phyloP scores from a whole-genome alignment of 257 asterid species.

The Nicotiana undulata region DNA sequence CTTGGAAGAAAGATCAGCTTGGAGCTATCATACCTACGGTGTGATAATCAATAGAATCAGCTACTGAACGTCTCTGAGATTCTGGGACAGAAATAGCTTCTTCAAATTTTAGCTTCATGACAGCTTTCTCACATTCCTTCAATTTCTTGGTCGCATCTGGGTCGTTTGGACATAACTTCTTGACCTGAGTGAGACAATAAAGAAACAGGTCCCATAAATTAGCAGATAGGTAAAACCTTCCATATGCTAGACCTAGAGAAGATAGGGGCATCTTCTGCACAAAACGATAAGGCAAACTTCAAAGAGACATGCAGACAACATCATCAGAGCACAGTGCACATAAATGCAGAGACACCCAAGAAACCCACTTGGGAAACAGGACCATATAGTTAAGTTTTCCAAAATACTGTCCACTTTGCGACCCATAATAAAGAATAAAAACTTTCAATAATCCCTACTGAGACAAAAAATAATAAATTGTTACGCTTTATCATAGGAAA shows the following conservation, averaged over 20 bases:
- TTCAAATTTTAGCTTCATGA: slow-evolving; percentile 92
- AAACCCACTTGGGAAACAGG: neutral
- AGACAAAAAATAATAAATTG: neutral
- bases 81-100: slow-evolving; percentile 89
- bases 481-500: neutral
- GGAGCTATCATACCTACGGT: slow-evolving; percentile 56
- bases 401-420: neutral
- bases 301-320: neutral
- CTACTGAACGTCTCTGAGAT: slow-evolving; percentile 53
- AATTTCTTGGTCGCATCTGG: slow-evolving; percentile 92
- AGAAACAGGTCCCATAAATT: neutral
- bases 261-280: neutral
- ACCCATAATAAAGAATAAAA: neutral
- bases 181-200: slow-evolving; percentile 42
- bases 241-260: neutral
- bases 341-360: neutral
- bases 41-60: slow-evolving; percentile 82
- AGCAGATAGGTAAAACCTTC: neutral
- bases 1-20: neutral
- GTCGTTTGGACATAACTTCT: slow-evolving; percentile 78
- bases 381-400: neutral
- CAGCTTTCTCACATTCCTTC: slow-evolving; percentile 95
- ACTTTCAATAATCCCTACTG: neutral
- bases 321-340: neutral
- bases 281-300: neutral